Base-by-base conservation (phyloP, 768 basidiomycete species). In the Tephrocybe sp. region DNA sequence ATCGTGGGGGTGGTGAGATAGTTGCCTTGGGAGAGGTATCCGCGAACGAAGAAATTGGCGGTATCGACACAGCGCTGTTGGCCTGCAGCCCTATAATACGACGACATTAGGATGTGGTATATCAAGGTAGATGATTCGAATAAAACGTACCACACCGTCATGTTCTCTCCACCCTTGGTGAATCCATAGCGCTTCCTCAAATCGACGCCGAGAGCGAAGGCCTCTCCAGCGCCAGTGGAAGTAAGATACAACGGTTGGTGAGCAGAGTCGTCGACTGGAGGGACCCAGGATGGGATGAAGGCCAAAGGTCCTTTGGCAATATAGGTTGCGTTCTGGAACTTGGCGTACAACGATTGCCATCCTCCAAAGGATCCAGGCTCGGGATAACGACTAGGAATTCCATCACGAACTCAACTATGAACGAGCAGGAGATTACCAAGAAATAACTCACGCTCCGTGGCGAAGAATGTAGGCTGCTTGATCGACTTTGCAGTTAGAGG, bases 61-160 rank as follows among this genome's bases (percentile, higher is more conserved):
- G 73, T 76, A 49, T 74, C 74, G 11, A 75, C 45, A 4, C 67
- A 65, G 21, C 73, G 70, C 47, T 75, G 73, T 53, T 76, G 69
- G 1, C 61, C 56, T 0, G 73, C 73, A 25, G 72, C 58, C 74
- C 74, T 75, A 18, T 16, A 15, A 16, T 13, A n/a, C n/a, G n/a
- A n/a, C n/a, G 18, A 40, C 9, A 36, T 31, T 33, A 8, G 6
- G 30, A 1, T 48, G 10, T 10, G 3, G 21, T 25, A 3, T 5
- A 33, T 12, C 18, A 36, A 5, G n/a, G n/a, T 36, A 11, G 10
- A 11, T 36, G 9, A 4, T 36, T 6, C 5, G 16, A 21, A n/a
- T n/a, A n/a, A n/a, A n/a, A 49, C 60, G 22, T 51, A 75, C 74
- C 74, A 76, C 7, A 71, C 64, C 1, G 73, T 76, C 27, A 75